Base-by-base conservation (phyloP, 176 grass and related monocot species). In the Oryza brachyantha region DNA sequence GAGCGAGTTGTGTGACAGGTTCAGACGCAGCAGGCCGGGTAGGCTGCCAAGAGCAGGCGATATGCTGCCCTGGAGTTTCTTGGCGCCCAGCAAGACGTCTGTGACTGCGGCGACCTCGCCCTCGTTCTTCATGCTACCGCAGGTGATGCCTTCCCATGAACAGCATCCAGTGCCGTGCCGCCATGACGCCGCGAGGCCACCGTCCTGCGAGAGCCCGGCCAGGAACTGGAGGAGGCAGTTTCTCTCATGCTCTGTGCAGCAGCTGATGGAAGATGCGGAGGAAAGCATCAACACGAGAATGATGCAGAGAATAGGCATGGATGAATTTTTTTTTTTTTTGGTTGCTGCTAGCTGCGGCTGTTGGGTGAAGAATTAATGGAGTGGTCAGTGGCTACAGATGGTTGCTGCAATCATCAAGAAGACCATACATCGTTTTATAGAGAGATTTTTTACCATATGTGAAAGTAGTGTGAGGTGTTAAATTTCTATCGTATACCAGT, bases 221-320 rank as follows among this genome's bases (percentile, higher is more conserved):
- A 78, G 45, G 73, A 90, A 62, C 42, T 64, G 79, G 52, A 90
- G 72, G 12, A 83, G 73, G 21, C 64, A 79, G 11, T 29, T 42
- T 79, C 36, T 86, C 42, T 90, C 83, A 13, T 74, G 29, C 25
- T 76, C 64, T 0, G 5, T 72, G 72, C 87, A 82, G 43, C 66
- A 66, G 3, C 10, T 10, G 59, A 27, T 32, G 3, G 9, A 41
- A 41, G 10, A 41, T 41, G 39, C 39, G 12, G 39, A 41, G 39
- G 2, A 41, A 0, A 41, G 39, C 10, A 41, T 41, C 39, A 41
- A 10, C 39, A 0, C 39, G 12, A 41, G 39, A 40, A 40, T 9
- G 39, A 41, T 8, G 39, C 10, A 41, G 10, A 41, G 39, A 41
- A 0, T 11, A 41, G 39, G 10, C 39, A 41, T 41, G 39, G 39